These are phyloP conservation scores for Lophiostoma macrostomum DNA, from an alignment of 495 filamentous ascomycete genomes.

Conservation along the genomic window DNA sequence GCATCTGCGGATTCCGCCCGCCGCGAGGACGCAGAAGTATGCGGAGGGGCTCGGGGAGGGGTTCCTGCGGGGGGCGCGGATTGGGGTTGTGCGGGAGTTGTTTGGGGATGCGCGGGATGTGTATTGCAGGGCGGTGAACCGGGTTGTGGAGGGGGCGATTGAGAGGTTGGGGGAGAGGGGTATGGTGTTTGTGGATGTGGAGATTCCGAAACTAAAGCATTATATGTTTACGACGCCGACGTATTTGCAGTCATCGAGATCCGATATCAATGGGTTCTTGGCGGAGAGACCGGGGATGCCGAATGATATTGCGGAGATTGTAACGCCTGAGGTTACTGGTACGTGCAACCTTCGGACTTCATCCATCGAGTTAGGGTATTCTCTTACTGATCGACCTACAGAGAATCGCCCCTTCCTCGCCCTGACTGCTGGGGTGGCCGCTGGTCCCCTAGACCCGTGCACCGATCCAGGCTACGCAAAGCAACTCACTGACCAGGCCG, in stretches of 20 bases:
- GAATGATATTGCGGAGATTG: slow-evolving; percentile 19
- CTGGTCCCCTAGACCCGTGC: slow-evolving; percentile 6
- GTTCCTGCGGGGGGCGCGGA: slow-evolving; percentile 46
- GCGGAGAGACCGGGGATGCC: slow-evolving; percentile 29
- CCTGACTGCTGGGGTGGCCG: slow-evolving; percentile 11
- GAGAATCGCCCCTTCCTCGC: slow-evolving; percentile 19
- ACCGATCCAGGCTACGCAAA: not conserved
- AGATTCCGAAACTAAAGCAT: slow-evolving; percentile 38
- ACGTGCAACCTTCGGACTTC: too few relatives aligned
- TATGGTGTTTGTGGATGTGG: slow-evolving; percentile 34
- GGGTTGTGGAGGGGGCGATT: slow-evolving; percentile 34
- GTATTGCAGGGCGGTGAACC: slow-evolving; percentile 29
- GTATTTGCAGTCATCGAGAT: slow-evolving; percentile 32
- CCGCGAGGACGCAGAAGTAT: slow-evolving; percentile 47
- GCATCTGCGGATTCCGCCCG: slow-evolving; percentile 44
- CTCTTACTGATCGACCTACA: too few relatives aligned
- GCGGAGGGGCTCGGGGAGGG: slow-evolving; percentile 48
- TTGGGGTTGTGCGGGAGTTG: slow-evolving; percentile 46
- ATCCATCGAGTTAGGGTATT: too few relatives aligned
- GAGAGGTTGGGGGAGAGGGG: slow-evolving; percentile 24
- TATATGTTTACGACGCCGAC: slow-evolving; percentile 34
- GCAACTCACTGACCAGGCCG: slow-evolving; percentile 6
- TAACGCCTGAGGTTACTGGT: not conserved
- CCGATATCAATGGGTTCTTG: slow-evolving; percentile 42
- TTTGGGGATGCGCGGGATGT: slow-evolving; percentile 29